A percentile compares a stretch with the other conserved stretches of the same genome.
Conservation (phyloP, 2,329 filamentous ascomycete species). For the Penicillium aurantiogriseum region DNA sequence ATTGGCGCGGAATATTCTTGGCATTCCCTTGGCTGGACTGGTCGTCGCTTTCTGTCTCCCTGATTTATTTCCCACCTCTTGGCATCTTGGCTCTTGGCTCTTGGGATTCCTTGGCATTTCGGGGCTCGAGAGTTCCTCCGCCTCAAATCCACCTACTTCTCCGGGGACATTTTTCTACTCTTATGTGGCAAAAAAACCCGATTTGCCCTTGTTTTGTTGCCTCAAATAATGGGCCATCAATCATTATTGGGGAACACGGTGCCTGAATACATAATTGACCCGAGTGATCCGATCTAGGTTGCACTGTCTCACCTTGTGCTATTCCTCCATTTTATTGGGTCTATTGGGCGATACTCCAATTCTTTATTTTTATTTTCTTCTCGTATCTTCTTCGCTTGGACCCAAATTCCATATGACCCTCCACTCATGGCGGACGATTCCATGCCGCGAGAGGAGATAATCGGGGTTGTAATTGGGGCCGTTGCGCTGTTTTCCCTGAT, state of each 20-base stretch:
- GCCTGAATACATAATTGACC: constrained; percentile 4
- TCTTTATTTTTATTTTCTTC: constrained; percentile 8
- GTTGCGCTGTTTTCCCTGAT: constrained; percentile 29
- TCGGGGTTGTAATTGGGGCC: constrained; percentile 33
- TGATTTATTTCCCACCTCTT: background rate
- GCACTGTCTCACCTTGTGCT: constrained; percentile 1
- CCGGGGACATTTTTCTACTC: constrained; percentile 5
- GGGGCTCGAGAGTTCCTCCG: constrained; percentile 17
- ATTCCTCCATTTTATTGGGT: background rate
- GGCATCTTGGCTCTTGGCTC: constrained; percentile 20
- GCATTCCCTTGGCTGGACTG: background rate
- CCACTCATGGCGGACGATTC: constrained; percentile 24
- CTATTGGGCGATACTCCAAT: constrained; percentile 12
- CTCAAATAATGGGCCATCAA: background rate
- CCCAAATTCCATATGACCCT: constrained; percentile 9
- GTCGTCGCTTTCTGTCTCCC: background rate
- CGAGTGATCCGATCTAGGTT: constrained; percentile 11
- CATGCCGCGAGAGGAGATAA: constrained; percentile 25
- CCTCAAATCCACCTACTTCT: constrained; percentile 21
- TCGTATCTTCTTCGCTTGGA: constrained; percentile 11
- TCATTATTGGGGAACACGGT: background rate
- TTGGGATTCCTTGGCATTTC: constrained; percentile 20
- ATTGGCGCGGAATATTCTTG: constrained; percentile 14
- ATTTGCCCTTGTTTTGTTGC: background rate
- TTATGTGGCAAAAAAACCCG: background rate